A percentile compares a stretch with the other conserved stretches of the same genome.
These are phyloP conservation scores for Sugiyamaella valdiviana DNA, from an alignment of 805 yeast genomes.

Conservation along the genomic window DNA sequence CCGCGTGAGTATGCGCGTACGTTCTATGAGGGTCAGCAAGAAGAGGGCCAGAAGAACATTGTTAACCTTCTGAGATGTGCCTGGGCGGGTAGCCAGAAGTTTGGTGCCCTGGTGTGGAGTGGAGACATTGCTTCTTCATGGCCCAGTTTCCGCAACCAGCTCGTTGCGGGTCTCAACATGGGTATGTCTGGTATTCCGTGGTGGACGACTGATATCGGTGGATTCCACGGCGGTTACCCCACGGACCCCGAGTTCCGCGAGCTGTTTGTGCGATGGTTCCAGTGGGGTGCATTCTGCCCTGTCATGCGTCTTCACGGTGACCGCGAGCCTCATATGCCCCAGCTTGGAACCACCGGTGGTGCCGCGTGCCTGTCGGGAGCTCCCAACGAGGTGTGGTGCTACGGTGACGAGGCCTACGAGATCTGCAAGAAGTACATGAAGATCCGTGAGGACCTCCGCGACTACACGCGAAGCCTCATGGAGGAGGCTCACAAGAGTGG, in stretches of 20 bases:
- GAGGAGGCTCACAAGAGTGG: slow-evolving; percentile 16
- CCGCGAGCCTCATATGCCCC: slow-evolving; percentile 17
- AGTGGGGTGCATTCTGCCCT: slow-evolving; percentile 20
- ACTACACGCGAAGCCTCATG: slow-evolving; percentile 16
- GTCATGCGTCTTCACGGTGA: slow-evolving; percentile 20
- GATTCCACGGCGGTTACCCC: slow-evolving; percentile 20
- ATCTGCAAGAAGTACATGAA: slow-evolving; percentile 18
- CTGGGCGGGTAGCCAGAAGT: slow-evolving; percentile 21
- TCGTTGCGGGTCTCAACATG: slow-evolving; percentile 20
- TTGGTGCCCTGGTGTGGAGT: slow-evolving; percentile 20
- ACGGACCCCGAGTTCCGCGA: slow-evolving; percentile 14
- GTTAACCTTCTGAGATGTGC: slow-evolving; percentile 22
- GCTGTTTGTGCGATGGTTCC: slow-evolving; percentile 20
- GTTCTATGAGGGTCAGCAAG: slow-evolving; percentile 16
- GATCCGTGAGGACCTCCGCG: slow-evolving; percentile 14
- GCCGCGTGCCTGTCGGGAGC: slow-evolving; percentile 20
- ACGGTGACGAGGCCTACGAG: slow-evolving; percentile 16
- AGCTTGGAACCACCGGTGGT: slow-evolving; percentile 19
- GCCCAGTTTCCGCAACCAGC: slow-evolving; percentile 15
- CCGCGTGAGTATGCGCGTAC: slow-evolving; percentile 18
- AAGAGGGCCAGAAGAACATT: slow-evolving; percentile 20
- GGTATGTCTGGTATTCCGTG: slow-evolving; percentile 21
- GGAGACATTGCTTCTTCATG: slow-evolving; percentile 21
- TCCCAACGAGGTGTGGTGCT: slow-evolving; percentile 20
- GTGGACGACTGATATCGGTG: slow-evolving; percentile 23